Conservation (phyloP, 768 basidiomycete species). For the Lactarius quietus region DNA sequence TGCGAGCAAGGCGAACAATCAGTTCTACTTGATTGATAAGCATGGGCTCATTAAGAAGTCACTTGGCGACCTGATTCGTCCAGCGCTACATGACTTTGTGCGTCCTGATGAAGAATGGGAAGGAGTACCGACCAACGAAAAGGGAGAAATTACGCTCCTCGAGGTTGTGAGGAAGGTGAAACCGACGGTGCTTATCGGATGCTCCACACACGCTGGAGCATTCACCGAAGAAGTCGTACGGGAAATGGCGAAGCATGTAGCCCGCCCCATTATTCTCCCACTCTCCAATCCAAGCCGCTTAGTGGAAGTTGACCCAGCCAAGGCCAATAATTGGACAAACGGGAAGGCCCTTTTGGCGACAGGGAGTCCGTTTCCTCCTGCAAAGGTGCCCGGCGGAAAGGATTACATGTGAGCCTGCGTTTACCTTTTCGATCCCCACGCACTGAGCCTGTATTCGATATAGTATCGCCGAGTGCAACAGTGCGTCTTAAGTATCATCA, state of each 20-base stretch:
- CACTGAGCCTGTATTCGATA: slow-evolving; percentile 1
- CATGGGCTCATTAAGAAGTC: slow-evolving; percentile 57
- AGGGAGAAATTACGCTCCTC: slow-evolving; percentile 49
- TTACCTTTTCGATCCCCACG: neutral
- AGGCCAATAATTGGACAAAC: slow-evolving; percentile 73
- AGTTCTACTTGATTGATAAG: slow-evolving; percentile 73
- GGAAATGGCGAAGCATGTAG: slow-evolving; percentile 63
- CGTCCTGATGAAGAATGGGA: slow-evolving; percentile 56
- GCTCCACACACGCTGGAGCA: slow-evolving; percentile 71
- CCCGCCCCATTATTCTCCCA: slow-evolving; percentile 80
- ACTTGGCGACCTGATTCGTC: slow-evolving; percentile 44
- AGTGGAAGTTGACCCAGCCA: slow-evolving; percentile 69
- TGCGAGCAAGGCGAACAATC: slow-evolving; percentile 53
- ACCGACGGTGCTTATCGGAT: slow-evolving; percentile 84
- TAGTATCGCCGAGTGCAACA: slow-evolving; percentile 75
- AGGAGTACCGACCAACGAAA: slow-evolving; percentile 35
- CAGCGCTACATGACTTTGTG: slow-evolving; percentile 51
- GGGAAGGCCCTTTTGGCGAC: slow-evolving; percentile 80
- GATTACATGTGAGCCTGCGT: slow-evolving; percentile 53
- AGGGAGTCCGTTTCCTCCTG: slow-evolving; percentile 79
- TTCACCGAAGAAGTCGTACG: slow-evolving; percentile 72
- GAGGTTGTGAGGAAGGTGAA: slow-evolving; percentile 68
- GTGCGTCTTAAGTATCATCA: slow-evolving; percentile 32
- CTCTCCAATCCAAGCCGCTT: slow-evolving; percentile 77
- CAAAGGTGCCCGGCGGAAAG: slow-evolving; percentile 61